A percentile compares a stretch with the other conserved stretches of the same genome.
Evolutionary conservation across 352 stramenopile species (phyloP).

Genomic region (Pythium phragmiticola): DNA sequence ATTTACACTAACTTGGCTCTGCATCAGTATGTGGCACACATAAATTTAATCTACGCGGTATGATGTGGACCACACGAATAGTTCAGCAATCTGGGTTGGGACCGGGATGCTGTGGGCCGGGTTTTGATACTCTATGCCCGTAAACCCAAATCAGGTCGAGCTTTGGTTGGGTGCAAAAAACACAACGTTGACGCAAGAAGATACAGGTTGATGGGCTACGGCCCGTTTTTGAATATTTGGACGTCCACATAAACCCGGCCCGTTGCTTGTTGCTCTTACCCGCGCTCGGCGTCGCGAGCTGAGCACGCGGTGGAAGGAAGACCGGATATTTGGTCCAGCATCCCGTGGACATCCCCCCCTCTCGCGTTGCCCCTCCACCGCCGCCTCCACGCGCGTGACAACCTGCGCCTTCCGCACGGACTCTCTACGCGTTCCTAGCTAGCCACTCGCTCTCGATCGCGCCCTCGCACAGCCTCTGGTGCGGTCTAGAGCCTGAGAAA

Average conservation of each 20-base stretch:
- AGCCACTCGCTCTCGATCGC: slow-evolving; percentile 4
- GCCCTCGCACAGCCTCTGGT: background rate
- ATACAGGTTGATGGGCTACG: background rate
- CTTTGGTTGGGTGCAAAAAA: background rate
- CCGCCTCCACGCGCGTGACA: slow-evolving; percentile 1
- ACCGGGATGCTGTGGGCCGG: background rate
- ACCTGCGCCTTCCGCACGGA: background rate
- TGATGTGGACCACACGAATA: background rate
- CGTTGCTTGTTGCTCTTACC: background rate
- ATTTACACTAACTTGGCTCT: background rate
- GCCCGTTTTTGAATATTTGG: background rate
- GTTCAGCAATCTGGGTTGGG: background rate
- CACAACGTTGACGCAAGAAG: background rate
- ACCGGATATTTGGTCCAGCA: background rate
- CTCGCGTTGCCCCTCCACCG: background rate
- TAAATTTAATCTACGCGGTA: no score
- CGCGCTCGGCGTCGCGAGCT: slow-evolving; percentile 1
- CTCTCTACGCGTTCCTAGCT: background rate
- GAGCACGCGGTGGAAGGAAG: slow-evolving; percentile 10
- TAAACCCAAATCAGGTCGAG: background rate
- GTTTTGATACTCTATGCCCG: background rate
- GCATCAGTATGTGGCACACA: slow-evolving; percentile 4
- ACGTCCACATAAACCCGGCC: slow-evolving; percentile 4
- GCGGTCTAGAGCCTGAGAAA: slow-evolving; percentile 1
- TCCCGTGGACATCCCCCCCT: background rate